Conservation (phyloP, 495 filamentous ascomycete species). For the Emericellopsis terricola region DNA sequence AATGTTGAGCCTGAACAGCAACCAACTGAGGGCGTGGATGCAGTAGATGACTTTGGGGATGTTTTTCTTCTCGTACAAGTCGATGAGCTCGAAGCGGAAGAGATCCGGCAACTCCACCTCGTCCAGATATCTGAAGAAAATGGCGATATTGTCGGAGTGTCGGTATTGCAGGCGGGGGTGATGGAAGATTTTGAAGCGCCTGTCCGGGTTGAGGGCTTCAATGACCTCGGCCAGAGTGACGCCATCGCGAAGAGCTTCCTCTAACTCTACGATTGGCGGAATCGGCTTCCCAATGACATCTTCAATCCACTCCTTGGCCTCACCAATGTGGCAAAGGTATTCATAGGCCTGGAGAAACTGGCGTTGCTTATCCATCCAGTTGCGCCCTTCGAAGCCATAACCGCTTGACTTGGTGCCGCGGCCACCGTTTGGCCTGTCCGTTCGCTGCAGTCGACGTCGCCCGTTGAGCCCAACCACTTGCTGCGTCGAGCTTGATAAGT, state of each 20-base stretch:
- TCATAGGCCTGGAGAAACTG: slow-evolving; percentile 97
- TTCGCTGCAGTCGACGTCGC: slow-evolving; percentile 61
- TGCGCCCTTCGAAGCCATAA: slow-evolving; percentile 65
- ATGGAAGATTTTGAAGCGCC: slow-evolving; percentile 65
- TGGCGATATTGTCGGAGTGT: slow-evolving; percentile 91
- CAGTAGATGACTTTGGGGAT: slow-evolving; percentile 98
- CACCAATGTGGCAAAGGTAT: slow-evolving; percentile 97
- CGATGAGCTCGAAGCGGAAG: slow-evolving; percentile 96
- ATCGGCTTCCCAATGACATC: slow-evolving; percentile 78
- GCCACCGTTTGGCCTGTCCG: slow-evolving; percentile 24
- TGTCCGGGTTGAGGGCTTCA: slow-evolving; percentile 64
- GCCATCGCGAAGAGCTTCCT: slow-evolving; percentile 84
- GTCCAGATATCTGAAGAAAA: slow-evolving; percentile 84
- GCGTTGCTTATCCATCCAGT: slow-evolving; percentile 97
- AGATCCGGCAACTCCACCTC: slow-evolving; percentile 91
- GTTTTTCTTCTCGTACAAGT: slow-evolving; percentile 99
- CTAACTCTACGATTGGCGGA: slow-evolving; percentile 87
- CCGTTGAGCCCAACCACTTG: slow-evolving; percentile 81
- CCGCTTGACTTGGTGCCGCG: slow-evolving; percentile 18
- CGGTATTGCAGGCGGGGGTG: slow-evolving; percentile 74
- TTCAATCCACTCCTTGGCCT: slow-evolving; percentile 99
- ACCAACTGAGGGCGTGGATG: slow-evolving; percentile 91
- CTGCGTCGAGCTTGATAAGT: slow-evolving; percentile 50
- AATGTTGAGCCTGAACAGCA: slow-evolving; percentile 85
- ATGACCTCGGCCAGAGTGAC: slow-evolving; percentile 95